Base-by-base conservation (phyloP, 352 stramenopile genomes). In the Phytophthora citrophthora region DNA sequence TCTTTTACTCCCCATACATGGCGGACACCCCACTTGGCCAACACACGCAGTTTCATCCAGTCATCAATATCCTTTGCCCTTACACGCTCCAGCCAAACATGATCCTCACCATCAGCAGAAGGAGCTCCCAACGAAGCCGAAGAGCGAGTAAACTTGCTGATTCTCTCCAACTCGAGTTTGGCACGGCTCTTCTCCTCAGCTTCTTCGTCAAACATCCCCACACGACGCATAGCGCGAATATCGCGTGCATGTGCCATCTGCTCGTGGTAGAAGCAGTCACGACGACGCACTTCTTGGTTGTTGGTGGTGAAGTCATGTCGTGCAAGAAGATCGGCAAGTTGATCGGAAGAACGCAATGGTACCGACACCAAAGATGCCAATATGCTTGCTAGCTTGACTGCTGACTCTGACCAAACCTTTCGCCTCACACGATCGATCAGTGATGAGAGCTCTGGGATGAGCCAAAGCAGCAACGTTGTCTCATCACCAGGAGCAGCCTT, bases 31-130 rank as follows among this genome's bases (percentile, higher is more conserved):
- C 86, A 95, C 46, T 91, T 90, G 13, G 90, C 67, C 46, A 93
- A 29, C 41, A 93, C 81, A 1, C 84, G 74, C 34, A 95, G 74
- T 51, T 89, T 88, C 81, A 93, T 95, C 86, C 86, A 95, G 58
- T 95, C 86, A 54, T 93, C 82, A 59, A 91, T 89, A 27, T 95
- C 86, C 34, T 93, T 93, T 2, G 86, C 84, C 51, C 90, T 89
- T n/a, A 93, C 79, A 31, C 86, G 84, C 50, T 93, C 81, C 2
- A 92, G 71, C 86, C 86, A 95, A 26, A 93, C 78, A 46, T 86
- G 74, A 18, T 84, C 79, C 27, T 77, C 68, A 15, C 67, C 56
- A 46, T 88, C 74, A 13, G 53, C 70, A 34, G 69, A 77, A 15
- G 54, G 13, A 34, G 27, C 40, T 9, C 45, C 41, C 18, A 69